phyloP scores from a whole-genome alignment of 345 rosid species.

The Nasturtium officinale region DNA sequence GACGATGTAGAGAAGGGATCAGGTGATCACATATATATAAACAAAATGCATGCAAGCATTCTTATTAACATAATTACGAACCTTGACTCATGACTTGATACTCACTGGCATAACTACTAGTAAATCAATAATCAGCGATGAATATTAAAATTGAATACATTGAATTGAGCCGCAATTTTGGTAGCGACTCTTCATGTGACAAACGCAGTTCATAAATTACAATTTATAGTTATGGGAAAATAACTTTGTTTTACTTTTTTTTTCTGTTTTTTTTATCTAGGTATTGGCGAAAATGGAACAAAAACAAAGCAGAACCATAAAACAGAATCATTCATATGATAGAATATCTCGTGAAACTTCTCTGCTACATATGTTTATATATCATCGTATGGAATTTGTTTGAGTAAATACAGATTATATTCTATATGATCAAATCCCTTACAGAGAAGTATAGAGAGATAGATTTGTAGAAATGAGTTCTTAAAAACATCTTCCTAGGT shows the following conservation, averaged over 20 bases:
- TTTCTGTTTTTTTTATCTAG: no score
- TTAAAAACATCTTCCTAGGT: no score
- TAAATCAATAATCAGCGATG: neutral
- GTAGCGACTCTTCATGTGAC: neutral
- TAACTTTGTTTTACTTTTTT: neutral
- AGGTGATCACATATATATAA: neutral
- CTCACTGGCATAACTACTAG: neutral
- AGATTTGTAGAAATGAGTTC: neutral
- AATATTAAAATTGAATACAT: neutral
- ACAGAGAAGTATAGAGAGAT: neutral
- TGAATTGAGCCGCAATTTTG: neutral
- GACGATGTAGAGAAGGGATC: neutral
- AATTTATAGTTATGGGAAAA: no score
- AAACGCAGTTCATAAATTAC: neutral
- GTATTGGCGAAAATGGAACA: neutral
- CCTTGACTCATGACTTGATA: constrained; percentile 3
- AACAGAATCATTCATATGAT: neutral
- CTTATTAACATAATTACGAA: neutral
- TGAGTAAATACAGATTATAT: neutral
- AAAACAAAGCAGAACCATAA: neutral
- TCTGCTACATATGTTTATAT: neutral
- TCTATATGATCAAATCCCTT: neutral
- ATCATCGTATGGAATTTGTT: neutral
- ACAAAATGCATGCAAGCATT: neutral
- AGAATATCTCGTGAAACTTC: no score